These are phyloP conservation scores for Pseudogymnoascus sp. DNA, from an alignment of 2,329 filamentous ascomycete genomes.

Conservation along the genomic window DNA sequence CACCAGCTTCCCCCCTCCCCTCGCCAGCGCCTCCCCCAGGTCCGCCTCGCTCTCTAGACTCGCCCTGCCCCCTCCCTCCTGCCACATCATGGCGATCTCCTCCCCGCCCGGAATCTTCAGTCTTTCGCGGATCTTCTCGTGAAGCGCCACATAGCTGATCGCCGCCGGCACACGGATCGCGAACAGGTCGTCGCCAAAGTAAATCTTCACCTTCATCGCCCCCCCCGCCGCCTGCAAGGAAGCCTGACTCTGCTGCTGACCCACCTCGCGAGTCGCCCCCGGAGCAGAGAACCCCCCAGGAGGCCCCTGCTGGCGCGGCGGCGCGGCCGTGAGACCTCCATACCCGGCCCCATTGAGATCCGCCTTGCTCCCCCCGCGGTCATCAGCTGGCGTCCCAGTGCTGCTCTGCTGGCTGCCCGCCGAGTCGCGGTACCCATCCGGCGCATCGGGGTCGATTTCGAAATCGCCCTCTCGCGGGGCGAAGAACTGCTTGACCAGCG, in stretches of 20 bases:
- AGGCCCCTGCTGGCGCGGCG: conserved; percentile 27
- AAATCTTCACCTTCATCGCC: conserved; percentile 88
- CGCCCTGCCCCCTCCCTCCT: conserved; percentile 52
- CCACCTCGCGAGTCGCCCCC: not conserved
- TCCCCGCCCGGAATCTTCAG: conserved; percentile 63
- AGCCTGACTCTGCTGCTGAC: conserved; percentile 19
- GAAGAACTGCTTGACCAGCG: conserved; percentile 84
- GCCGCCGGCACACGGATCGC: conserved; percentile 81
- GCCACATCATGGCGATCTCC: conserved; percentile 74
- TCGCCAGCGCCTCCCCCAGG: not conserved
- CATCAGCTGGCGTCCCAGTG: conserved; percentile 50
- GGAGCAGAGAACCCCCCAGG: not conserved
- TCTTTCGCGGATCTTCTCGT: conserved; percentile 76
- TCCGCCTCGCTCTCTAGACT: not conserved
- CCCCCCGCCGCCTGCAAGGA: conserved; percentile 36
- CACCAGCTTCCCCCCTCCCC: not conserved
- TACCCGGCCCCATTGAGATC: conserved; percentile 53
- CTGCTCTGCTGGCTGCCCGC: conserved; percentile 60
- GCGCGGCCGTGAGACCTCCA: conserved; percentile 43
- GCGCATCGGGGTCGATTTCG: conserved; percentile 68
- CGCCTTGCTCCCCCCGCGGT: conserved; percentile 54
- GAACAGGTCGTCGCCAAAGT: conserved; percentile 85
- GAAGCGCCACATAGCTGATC: conserved; percentile 68
- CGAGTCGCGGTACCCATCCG: conserved; percentile 65
- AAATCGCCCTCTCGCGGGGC: conserved; percentile 84